phyloP scores from a whole-genome alignment of 169 alveolate species.

The Miamiensis avidus region DNA sequence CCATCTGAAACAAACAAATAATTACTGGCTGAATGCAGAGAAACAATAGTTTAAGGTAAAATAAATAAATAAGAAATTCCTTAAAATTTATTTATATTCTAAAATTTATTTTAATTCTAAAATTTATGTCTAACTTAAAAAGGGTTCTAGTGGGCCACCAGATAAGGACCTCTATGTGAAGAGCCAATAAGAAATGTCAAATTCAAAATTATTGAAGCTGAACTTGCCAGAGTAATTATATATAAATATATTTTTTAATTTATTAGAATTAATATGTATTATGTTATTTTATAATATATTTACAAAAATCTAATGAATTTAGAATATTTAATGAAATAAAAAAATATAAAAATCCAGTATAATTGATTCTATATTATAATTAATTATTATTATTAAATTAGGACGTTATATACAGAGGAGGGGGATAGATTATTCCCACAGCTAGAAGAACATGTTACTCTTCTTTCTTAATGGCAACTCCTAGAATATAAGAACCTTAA shows the following conservation, averaged over 20 bases:
- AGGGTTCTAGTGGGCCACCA: constrained; percentile 99
- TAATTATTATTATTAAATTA: constrained; percentile 11
- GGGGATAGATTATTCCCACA: constrained; percentile 99
- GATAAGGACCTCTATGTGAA: constrained; percentile 99
- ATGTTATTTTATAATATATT: too few species aligned
- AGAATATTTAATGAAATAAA: not conserved
- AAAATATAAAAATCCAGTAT: not conserved
- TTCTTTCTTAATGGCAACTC: constrained; percentile 98
- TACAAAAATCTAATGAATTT: not conserved
- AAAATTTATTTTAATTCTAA: too few species aligned
- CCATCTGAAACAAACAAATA: constrained; percentile 91
- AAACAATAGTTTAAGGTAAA: constrained; percentile 89
- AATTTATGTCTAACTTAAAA: too few species aligned
- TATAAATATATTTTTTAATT: too few species aligned
- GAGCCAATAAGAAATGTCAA: constrained; percentile 90
- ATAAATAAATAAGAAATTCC: too few species aligned
- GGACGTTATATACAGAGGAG: constrained; percentile 93
- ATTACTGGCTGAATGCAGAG: constrained; percentile 75
- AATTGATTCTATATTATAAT: too few species aligned
- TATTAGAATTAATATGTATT: not conserved
- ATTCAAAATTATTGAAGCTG: constrained; percentile 60
- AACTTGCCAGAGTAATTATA: constrained; percentile 57
- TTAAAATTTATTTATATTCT: too few species aligned
- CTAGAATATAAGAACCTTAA: constrained; percentile 98
- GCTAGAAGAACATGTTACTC: constrained; percentile 96